Base-by-base conservation (phyloP, 2,329 filamentous ascomycete species). In the Fusarium nematophilum region DNA sequence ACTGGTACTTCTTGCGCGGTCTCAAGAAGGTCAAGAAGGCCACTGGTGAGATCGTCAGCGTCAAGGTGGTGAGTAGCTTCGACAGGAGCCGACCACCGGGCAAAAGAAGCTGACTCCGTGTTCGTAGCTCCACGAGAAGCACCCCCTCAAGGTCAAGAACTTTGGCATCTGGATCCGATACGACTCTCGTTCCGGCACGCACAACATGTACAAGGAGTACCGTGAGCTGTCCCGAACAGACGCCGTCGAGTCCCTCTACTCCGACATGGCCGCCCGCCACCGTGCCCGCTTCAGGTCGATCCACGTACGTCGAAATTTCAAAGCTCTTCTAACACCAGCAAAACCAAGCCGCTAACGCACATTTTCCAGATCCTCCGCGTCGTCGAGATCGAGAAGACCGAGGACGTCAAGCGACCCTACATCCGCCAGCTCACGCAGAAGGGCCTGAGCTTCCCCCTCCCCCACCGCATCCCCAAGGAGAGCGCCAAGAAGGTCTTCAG, bases 201-300 rank as follows among this genome's bases (percentile, higher is more conserved):
- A 99, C 93, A 99, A 99, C 91, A 99, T 99, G 95, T 99, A 99
- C 92, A 98, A 98, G 90, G 95, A 99, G 90, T 98, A 97, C 91
- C 92, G 95, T 80, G 95, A 98, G 88, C 91, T 98, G 88, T 94
- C 91, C 79, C 88, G 95, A 82, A 91, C 90, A 76, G 94, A 95
- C 72, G 95, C 95, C 70, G 94, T 98, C 76, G 91, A 98, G 84
- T 84, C 94, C 72, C 89, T 99, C 79, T 99, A 99, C 90, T 91
- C 95, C 83, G 95, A 99, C 86, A 98, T 99, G 95, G 93, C 95
- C 73, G 94, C 96, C 81, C 92, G 95, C 81, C 95, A 99, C 89
- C 93, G 76, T 72, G 90, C 95, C 77, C 92, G 95, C 76, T 99
- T 99, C 88, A 89, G 95, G 83, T 96, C 92, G 73, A 95, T 99